phyloP scores from a whole-genome alignment of 371 early-diverging fungal genomes.

The Lichtheimia hyalospora region DNA sequence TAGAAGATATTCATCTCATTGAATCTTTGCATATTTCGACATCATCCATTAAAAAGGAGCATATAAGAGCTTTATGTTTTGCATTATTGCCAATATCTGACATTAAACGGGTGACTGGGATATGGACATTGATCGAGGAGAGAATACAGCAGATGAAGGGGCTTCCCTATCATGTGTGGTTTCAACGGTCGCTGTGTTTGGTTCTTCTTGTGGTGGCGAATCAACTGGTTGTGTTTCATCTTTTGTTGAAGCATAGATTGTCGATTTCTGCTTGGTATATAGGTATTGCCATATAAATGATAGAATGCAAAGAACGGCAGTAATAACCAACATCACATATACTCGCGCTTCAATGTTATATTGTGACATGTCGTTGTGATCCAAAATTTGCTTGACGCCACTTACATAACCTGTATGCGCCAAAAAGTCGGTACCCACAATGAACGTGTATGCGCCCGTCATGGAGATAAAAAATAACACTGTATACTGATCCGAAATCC shows the following conservation, averaged over 20 bases:
- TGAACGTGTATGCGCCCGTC: conserved; percentile 14
- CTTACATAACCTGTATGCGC: conserved; percentile 19
- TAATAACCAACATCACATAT: conserved; percentile 17
- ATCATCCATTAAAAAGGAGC: no score
- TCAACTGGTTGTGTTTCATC: not conserved
- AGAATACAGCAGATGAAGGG: no score
- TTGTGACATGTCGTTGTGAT: conserved; percentile 7
- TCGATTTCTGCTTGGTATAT: not conserved
- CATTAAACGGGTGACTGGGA: no score
- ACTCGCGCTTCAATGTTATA: conserved; percentile 12
- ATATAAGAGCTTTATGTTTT: no score
- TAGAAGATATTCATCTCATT: no score
- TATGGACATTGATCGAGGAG: no score
- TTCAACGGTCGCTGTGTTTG: not conserved
- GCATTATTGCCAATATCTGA: no score
- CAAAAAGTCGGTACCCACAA: conserved; percentile 16
- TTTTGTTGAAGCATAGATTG: not conserved
- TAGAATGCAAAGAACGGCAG: conserved; percentile 14
- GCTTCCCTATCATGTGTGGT: no score
- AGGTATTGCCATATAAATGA: conserved; percentile 21
- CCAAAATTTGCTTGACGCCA: conserved; percentile 12
- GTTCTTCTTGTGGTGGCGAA: not conserved
- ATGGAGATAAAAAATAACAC: conserved; percentile 14
- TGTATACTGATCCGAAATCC: conserved; percentile 9
- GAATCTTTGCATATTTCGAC: no score